Percentiles rank a stretch among this genome's conserved stretches.
Conservation (phyloP, 2,329 filamentous ascomycete genomes). For the Verticillium longisporum region DNA sequence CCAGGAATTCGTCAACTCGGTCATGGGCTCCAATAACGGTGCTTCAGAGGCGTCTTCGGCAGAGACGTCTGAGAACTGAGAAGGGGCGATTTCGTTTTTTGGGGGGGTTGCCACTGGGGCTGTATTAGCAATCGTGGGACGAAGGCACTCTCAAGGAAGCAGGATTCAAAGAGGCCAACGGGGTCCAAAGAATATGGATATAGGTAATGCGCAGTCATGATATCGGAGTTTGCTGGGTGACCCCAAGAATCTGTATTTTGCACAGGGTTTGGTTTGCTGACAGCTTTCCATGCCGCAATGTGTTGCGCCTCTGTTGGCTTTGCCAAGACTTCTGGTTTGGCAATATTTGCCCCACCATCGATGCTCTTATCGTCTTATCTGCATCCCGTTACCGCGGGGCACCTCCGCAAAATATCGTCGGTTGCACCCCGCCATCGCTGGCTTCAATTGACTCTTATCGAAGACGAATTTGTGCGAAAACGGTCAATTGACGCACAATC, state of each 20-base stretch:
- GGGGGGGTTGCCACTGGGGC: conserved; percentile 1
- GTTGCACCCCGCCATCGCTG: conserved; percentile 1
- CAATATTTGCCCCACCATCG: background rate
- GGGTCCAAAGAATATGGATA: background rate
- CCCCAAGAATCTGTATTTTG: background rate
- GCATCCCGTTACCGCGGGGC: background rate
- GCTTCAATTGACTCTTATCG: background rate
- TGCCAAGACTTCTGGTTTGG: background rate
- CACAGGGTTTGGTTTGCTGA: background rate
- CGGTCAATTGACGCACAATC: background rate
- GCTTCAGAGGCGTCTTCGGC: conserved; percentile 20
- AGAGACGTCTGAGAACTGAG: conserved; percentile 17
- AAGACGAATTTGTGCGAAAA: background rate
- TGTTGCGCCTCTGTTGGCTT: background rate
- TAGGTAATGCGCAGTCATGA: background rate
- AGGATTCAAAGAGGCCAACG: background rate
- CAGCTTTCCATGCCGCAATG: background rate
- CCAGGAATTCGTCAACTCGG: conserved; percentile 76
- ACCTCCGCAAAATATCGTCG: background rate
- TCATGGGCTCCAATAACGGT: conserved; percentile 47
- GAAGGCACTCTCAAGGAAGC: background rate
- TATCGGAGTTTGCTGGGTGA: background rate
- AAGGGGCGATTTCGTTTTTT: background rate
- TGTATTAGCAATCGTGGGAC: background rate
- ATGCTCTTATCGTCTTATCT: conserved; percentile 1